Percentiles rank a stretch among this genome's conserved stretches.
These are phyloP conservation scores for Boeremia exigua DNA, from an alignment of 2,329 filamentous ascomycete species.

Conservation along the genomic window DNA sequence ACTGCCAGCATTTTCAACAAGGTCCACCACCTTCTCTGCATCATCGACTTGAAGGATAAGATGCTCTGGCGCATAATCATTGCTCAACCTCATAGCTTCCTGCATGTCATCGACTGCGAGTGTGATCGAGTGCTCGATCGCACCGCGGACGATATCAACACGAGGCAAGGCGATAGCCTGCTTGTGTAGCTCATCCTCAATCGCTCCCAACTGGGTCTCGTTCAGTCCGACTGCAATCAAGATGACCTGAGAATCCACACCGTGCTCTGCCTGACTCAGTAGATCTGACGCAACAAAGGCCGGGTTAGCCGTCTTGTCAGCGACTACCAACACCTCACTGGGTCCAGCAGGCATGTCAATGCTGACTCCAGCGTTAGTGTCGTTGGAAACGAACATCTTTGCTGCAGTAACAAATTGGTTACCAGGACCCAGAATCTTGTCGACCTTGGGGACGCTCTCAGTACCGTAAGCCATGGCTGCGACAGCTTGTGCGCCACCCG, in stretches of 20 bases:
- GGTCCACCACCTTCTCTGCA: constrained; percentile 73
- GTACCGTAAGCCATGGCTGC: constrained; percentile 98
- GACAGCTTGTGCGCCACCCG: constrained; percentile 92
- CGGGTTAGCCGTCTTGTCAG: constrained; percentile 85
- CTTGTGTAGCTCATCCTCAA: constrained; percentile 87
- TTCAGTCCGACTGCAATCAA: constrained; percentile 82
- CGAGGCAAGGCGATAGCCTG: constrained; percentile 88
- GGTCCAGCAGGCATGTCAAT: constrained; percentile 99
- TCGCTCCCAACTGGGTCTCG: constrained; percentile 75
- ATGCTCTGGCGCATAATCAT: constrained; percentile 95
- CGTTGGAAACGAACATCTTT: constrained; percentile 98
- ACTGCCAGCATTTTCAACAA: constrained; percentile 91
- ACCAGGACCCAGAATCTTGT: constrained; percentile 97
- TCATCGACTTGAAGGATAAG: constrained; percentile 88
- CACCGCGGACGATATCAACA: constrained; percentile 88
- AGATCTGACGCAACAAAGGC: constrained; percentile 96
- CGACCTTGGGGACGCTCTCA: constrained; percentile 91
- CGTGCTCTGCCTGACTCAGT: constrained; percentile 94
- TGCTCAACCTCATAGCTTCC: constrained; percentile 81
- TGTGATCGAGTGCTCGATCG: constrained; percentile 91
- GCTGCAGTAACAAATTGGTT: constrained; percentile 99
- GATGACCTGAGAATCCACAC: constrained; percentile 93
- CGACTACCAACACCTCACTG: constrained; percentile 94
- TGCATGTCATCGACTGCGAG: constrained; percentile 77
- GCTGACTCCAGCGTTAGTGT: constrained; percentile 91